Percentiles rank a stretch among this genome's conserved stretches.
Evolutionary conservation across 768 basidiomycete genomes (phyloP).

Genomic region (Lactarius quietus): DNA sequence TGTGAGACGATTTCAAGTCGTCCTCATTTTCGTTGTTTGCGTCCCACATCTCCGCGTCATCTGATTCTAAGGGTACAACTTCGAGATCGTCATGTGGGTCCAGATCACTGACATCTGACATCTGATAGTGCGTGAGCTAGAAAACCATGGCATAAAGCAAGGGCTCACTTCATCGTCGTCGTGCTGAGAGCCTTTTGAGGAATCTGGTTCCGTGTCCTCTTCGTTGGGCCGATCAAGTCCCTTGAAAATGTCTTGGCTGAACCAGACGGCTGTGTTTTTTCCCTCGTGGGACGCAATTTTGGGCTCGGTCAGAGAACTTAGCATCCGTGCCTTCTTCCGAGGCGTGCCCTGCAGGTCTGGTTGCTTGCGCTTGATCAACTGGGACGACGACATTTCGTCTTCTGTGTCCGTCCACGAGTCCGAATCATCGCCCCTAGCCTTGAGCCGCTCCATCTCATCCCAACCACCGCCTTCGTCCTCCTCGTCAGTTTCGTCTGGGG

Average conservation of each 20-base stretch:
- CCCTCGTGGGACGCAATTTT: slow-evolving; percentile 37
- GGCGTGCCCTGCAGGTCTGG: slow-evolving; percentile 30
- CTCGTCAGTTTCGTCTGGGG: slow-evolving; percentile 38
- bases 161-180: slow-evolving; percentile 17
- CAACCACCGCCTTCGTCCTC: slow-evolving; percentile 55
- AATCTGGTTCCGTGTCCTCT: slow-evolving; percentile 31
- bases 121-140: slow-evolving; percentile 7
- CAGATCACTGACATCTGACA: slow-evolving; percentile 12
- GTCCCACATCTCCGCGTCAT: slow-evolving; percentile 70
- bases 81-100: slow-evolving; percentile 66
- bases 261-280: slow-evolving; percentile 84
- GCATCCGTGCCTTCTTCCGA: slow-evolving; percentile 51
- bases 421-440: slow-evolving; percentile 42
- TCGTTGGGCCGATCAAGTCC: slow-evolving; percentile 47
- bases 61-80: slow-evolving; percentile 58
- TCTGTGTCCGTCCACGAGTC: slow-evolving; percentile 51
- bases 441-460: slow-evolving; percentile 59
- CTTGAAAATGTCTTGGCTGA: slow-evolving; percentile 87
- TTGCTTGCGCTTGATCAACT: slow-evolving; percentile 42
- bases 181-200: slow-evolving; percentile 10
- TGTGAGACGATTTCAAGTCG: slow-evolving; percentile 57
- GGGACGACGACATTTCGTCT: slow-evolving; percentile 29
- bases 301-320: slow-evolving; percentile 45
- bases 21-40: slow-evolving; percentile 75
- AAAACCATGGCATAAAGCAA: neutral